phyloP scores from a whole-genome alignment of 2,329 filamentous ascomycete species.

The Fusarium caatingaense region DNA sequence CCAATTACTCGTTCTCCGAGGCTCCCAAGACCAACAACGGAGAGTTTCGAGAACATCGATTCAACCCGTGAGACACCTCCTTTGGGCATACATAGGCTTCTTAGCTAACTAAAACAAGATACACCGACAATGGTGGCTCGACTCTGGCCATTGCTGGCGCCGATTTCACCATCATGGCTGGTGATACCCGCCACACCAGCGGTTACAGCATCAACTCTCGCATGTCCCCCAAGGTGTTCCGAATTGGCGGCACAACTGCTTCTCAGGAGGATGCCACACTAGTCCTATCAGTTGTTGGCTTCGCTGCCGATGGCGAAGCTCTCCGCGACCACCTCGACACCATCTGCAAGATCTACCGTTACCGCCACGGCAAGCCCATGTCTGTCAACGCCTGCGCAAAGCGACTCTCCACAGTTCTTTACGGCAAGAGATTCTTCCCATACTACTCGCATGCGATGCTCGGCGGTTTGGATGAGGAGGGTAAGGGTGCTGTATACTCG shows the following conservation, averaged over 20 bases:
- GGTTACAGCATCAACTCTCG: conserved; percentile 99
- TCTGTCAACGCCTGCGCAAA: conserved; percentile 94
- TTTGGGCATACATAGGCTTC: background rate
- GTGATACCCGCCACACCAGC: conserved; percentile 94
- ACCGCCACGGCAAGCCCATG: conserved; percentile 98
- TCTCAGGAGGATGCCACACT: conserved; percentile 87
- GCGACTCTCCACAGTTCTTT: conserved; percentile 93
- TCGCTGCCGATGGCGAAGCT: conserved; percentile 93
- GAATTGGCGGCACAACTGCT: conserved; percentile 90
- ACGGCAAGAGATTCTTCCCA: conserved; percentile 98
- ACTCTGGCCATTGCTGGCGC: conserved; percentile 94
- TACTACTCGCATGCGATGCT: conserved; percentile 98
- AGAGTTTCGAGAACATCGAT: conserved; percentile 78
- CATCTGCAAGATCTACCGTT: conserved; percentile 98
- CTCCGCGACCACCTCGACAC: conserved; percentile 94
- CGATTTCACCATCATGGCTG: conserved; percentile 95
- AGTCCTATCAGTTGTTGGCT: conserved; percentile 93
- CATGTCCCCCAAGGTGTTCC: conserved; percentile 95
- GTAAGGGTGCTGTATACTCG: conserved; percentile 92
- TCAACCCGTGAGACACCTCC: conserved; percentile 80
- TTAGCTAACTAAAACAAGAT: conserved; percentile 63
- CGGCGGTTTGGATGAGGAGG: conserved; percentile 93
- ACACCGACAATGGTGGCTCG: conserved; percentile 97
- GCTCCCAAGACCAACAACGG: conserved; percentile 64
- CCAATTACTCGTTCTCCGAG: conserved; percentile 76